A percentile compares a stretch with the other conserved stretches of the same genome.
Evolutionary conservation across 495 filamentous ascomycete species (phyloP).

Genomic region (Hypoxylon lienhwacheense): DNA sequence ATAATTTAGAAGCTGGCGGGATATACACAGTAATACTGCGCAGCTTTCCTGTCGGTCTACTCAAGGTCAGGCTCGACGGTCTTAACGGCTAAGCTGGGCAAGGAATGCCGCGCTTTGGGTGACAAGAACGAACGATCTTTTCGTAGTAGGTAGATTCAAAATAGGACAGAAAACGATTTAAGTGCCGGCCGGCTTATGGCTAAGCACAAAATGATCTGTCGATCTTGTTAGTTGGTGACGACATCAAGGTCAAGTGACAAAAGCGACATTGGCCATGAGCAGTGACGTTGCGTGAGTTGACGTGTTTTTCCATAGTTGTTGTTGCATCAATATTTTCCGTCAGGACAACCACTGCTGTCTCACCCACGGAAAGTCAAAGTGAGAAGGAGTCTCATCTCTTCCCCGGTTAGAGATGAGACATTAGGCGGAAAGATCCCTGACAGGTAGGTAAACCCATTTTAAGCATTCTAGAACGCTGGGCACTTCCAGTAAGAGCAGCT

Average conservation of each 20-base stretch:
- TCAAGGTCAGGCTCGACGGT: constrained; percentile 3
- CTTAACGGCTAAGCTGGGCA: constrained; percentile 2
- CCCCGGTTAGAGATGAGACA: constrained; percentile 17
- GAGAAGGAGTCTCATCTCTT: constrained; percentile 6
- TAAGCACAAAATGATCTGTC: constrained; percentile 14
- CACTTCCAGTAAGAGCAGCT: constrained; percentile 25
- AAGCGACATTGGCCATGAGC: constrained; percentile 12
- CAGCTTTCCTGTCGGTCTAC: constrained; percentile 21
- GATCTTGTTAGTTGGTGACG: constrained; percentile 25
- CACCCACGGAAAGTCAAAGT: constrained; percentile 12
- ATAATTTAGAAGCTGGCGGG: constrained; percentile 12
- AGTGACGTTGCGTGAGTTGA: constrained; percentile 5
- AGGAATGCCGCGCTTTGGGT: constrained; percentile 4
- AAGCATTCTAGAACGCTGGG: constrained; percentile 29
- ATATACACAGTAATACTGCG: constrained; percentile 14
- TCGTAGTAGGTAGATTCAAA: too few relatives aligned
- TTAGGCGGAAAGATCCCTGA: constrained; percentile 10
- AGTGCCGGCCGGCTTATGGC: constrained; percentile 13
- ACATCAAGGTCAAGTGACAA: constrained; percentile 26
- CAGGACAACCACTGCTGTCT: constrained; percentile 5
- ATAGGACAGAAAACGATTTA: constrained; percentile 23
- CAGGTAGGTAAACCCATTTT: constrained; percentile 14
- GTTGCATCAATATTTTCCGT: constrained; percentile 17
- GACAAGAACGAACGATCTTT: not conserved
- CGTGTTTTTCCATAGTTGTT: constrained; percentile 8